phyloP scores from a whole-genome alignment of 768 basidiomycete genomes.

The Coprinopsis marcescibilis region DNA sequence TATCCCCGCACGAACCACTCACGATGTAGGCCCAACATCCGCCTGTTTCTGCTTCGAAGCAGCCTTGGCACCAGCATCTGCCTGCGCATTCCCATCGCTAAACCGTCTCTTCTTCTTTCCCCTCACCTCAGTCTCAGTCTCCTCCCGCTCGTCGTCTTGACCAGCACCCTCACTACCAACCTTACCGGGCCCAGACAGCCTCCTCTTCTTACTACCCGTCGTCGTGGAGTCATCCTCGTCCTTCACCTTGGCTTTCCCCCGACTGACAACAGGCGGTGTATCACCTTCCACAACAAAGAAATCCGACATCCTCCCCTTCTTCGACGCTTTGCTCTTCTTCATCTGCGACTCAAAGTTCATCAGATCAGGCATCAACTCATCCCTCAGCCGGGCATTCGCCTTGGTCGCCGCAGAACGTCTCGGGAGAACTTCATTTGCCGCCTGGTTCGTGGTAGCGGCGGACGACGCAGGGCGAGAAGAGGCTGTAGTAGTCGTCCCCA shows the following conservation, averaged over 20 bases:
- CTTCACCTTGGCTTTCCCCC: no score
- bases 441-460: not conserved
- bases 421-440: constrained; percentile 2
- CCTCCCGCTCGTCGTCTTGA: constrained; percentile 4
- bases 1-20: constrained; percentile 3
- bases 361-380: constrained; percentile 76
- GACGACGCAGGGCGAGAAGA: not conserved
- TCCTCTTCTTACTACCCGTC: not conserved
- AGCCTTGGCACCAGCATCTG: constrained; percentile 7
- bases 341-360: constrained; percentile 63
- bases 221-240: no score
- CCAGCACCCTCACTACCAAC: no score
- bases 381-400: constrained; percentile 47
- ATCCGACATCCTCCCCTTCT: constrained; percentile 13
- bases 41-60: constrained; percentile 10
- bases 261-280: no score
- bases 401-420: constrained; percentile 38
- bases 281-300: no score
- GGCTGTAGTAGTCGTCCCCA: not conserved
- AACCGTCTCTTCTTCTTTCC: constrained; percentile 5
- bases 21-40: constrained; percentile 16
- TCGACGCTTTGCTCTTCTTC: constrained; percentile 22
- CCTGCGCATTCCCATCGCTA: constrained; percentile 12
- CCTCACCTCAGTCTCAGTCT: not conserved
- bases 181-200: no score